These are phyloP conservation scores for Cordia subcordata DNA, from an alignment of 257 asterid genomes.

Conservation along the genomic window DNA sequence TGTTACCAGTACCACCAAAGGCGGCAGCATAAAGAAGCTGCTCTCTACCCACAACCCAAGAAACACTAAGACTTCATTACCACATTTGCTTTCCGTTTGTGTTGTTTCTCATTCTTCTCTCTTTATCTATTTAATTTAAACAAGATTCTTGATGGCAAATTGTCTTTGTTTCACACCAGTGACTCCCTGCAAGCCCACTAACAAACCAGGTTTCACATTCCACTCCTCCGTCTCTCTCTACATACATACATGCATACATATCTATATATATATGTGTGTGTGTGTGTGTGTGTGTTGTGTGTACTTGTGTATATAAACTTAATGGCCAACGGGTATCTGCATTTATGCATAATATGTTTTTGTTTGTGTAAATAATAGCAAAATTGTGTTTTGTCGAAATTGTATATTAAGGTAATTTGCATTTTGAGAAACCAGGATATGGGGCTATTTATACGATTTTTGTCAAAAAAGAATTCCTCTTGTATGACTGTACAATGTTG, in stretches of 20 bases:
- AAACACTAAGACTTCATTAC: too few species aligned
- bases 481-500: neutral
- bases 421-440: too few species aligned
- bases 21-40: neutral
- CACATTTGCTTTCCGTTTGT: neutral
- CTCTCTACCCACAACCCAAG: neutral
- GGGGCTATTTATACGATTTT: too few species aligned
- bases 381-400: too few species aligned
- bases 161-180: slow-evolving; percentile 34
- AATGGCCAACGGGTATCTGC: too few species aligned
- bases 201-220: slow-evolving; percentile 34
- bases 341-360: too few species aligned
- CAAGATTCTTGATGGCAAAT: slow-evolving; percentile 31
- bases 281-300: neutral
- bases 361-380: too few species aligned
- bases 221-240: slow-evolving; percentile 5
- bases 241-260: neutral
- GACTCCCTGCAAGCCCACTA: slow-evolving; percentile 27
- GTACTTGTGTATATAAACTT: neutral
- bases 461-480: too few species aligned
- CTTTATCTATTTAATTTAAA: too few species aligned
- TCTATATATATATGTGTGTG: neutral
- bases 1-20: slow-evolving; percentile 10
- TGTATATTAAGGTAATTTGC: too few species aligned
- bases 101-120: neutral